phyloP scores from a whole-genome alignment of 768 basidiomycete genomes.

The Naematelia encephala region DNA sequence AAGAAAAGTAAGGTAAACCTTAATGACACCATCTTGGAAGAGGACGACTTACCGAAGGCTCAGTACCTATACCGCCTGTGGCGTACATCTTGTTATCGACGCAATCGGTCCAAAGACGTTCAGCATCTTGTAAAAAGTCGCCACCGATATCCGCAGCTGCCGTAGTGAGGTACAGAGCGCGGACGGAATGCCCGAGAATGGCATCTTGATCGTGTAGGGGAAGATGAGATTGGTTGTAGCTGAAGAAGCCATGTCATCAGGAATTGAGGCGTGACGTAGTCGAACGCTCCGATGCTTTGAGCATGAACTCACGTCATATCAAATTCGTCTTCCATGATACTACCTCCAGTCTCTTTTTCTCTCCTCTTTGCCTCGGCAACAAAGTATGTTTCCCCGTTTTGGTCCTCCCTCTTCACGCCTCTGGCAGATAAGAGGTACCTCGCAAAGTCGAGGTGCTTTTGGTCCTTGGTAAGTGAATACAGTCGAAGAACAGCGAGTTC shows the following conservation, averaged over 20 bases:
- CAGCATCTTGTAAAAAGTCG: conserved; percentile 26
- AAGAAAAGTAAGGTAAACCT: background rate
- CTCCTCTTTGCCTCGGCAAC: conserved; percentile 23
- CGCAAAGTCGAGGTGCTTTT: conserved; percentile 27
- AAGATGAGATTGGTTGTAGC: conserved; percentile 33
- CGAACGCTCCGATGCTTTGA: too few species aligned
- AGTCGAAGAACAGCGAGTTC: conserved; percentile 34
- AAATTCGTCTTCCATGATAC: conserved; percentile 11
- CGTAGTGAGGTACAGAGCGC: conserved; percentile 36
- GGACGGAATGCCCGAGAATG: conserved; percentile 36
- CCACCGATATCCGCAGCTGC: conserved; percentile 35
- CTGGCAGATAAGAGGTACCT: conserved; percentile 23
- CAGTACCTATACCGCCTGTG: conserved; percentile 34
- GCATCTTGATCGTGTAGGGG: conserved; percentile 29
- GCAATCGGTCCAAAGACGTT: conserved; percentile 27
- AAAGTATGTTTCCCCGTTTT: conserved; percentile 21
- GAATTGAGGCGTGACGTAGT: background rate
- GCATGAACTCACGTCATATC: conserved; percentile 16
- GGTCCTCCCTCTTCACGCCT: conserved; percentile 25
- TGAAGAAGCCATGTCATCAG: conserved; percentile 4
- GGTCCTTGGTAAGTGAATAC: conserved; percentile 24
- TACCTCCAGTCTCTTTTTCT: conserved; percentile 7
- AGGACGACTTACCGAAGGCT: conserved; percentile 25
- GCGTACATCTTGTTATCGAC: conserved; percentile 39
- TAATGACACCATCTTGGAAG: background rate